phyloP scores from a whole-genome alignment of 768 basidiomycete genomes.

The Chlorophyllum brunneum region DNA sequence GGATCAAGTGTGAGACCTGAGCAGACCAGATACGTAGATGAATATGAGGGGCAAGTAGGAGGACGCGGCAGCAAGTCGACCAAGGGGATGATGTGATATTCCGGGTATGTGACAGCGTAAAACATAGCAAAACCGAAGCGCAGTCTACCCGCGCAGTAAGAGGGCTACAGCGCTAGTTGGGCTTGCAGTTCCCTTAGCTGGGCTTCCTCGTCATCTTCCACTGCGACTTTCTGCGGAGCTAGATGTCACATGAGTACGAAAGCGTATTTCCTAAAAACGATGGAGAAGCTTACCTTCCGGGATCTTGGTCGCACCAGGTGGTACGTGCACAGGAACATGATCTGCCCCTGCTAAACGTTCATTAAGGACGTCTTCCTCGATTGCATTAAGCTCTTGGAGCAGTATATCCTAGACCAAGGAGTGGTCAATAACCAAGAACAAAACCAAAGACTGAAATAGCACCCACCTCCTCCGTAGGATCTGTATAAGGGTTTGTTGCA shows the following conservation, averaged over 20 bases:
- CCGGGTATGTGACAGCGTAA: constrained; percentile 15
- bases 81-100: not conserved
- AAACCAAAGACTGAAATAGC: constrained; percentile 1
- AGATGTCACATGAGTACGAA: not conserved
- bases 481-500: constrained; percentile 60
- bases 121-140: constrained; percentile 3
- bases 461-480: constrained; percentile 67
- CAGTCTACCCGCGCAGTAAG: not conserved
- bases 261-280: not conserved
- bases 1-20: not conserved
- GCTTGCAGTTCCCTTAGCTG: constrained; percentile 90
- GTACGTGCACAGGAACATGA: constrained; percentile 83
- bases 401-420: constrained; percentile 60
- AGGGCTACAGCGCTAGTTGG: constrained; percentile 69
- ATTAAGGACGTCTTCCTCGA: constrained; percentile 88
- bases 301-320: constrained; percentile 49
- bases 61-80: not conserved
- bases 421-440: constrained; percentile 8
- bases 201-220: constrained; percentile 88
- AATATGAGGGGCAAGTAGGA: not conserved
- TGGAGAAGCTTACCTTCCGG: constrained; percentile 43
- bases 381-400: constrained; percentile 72
- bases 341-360: constrained; percentile 83
- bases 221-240: constrained; percentile 29
- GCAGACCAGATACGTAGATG: not conserved